A percentile compares a stretch with the other conserved stretches of the same genome.
Conservation (phyloP, 495 filamentous ascomycete species). For the Penicillium cataractarum region DNA sequence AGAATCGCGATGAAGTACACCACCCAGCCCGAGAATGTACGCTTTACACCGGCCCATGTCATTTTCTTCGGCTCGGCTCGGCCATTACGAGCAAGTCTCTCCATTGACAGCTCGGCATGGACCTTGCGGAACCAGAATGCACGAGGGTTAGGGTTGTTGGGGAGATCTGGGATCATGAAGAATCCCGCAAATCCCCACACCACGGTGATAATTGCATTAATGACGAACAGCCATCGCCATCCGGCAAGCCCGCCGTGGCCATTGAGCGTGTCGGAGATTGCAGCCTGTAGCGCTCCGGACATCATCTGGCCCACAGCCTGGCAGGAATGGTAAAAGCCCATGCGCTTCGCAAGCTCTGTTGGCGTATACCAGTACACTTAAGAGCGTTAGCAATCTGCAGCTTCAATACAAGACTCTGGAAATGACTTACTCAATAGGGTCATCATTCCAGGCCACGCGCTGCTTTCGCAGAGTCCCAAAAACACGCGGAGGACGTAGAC, state of each 20-base stretch:
- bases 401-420: neutral
- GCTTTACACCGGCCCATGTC: conserved; percentile 32
- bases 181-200: conserved; percentile 62
- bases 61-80: conserved; percentile 37
- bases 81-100: conserved; percentile 34
- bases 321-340: conserved; percentile 46
- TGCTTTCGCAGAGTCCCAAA: conserved; percentile 38
- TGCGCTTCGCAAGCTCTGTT: conserved; percentile 51
- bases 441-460: conserved; percentile 40
- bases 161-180: conserved; percentile 59
- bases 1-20: conserved; percentile 36
- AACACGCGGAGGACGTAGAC: conserved; percentile 35
- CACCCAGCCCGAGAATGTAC: conserved; percentile 37
- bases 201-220: conserved; percentile 53
- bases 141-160: conserved; percentile 35
- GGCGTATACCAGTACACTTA: conserved; percentile 41
- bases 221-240: conserved; percentile 71
- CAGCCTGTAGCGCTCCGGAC: conserved; percentile 38
- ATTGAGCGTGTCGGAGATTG: conserved; percentile 49
- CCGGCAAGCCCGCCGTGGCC: conserved; percentile 59
- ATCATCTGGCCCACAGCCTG: conserved; percentile 42
- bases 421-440: conserved; percentile 31
- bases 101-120: conserved; percentile 33
- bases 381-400: neutral
- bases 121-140: conserved; percentile 37